These are phyloP conservation scores for carrot (Daucus carota) DNA, from an alignment of 129 eudicot species.

Conservation along the genomic window DH1_v3.0 NC_030383.2:58371501-58372000, in stretches of 20 bases:
- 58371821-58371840: not conserved
- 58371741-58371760: not conserved
- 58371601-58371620: not conserved
- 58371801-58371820: not conserved
- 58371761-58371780: not conserved
- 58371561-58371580: slow-evolving; percentile 66
- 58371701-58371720: not conserved
- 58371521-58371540: slow-evolving; percentile 42
- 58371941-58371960: not conserved
- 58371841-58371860: not conserved
- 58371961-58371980: not conserved
- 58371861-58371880: not conserved
- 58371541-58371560: slow-evolving; percentile 48
- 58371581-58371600: slow-evolving; percentile 38
- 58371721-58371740: not conserved
- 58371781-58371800: not conserved
- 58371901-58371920: no score
- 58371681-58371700: not conserved
- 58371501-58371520: slow-evolving; percentile 38
- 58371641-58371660: not conserved
- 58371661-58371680: not conserved
- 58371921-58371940: not conserved
- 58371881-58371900: not conserved
- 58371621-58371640: not conserved
- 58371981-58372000: not conserved